A percentile compares a stretch with the other conserved stretches of the same genome.
Evolutionary conservation across 169 alveolate genomes (phyloP).

Genomic region (Miamiensis avidus): DNA sequence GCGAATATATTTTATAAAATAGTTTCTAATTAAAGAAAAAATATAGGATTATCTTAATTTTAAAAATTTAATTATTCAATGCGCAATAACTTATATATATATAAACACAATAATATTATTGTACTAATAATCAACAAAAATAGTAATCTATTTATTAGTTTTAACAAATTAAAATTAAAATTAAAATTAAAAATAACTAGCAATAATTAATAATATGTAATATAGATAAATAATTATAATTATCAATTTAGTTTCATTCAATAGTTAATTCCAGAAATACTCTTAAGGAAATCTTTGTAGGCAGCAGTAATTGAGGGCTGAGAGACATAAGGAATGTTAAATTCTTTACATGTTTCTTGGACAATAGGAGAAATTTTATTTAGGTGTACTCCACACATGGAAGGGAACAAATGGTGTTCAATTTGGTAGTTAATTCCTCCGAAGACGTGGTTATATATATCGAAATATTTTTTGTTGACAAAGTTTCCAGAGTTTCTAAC

Average conservation of each 20-base stretch:
- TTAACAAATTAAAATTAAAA: too few relatives aligned
- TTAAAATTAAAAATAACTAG: neutral
- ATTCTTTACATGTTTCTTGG: neutral
- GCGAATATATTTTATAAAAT: too few relatives aligned
- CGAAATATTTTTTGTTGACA: neutral
- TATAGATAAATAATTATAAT: too few relatives aligned
- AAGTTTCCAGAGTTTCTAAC: neutral
- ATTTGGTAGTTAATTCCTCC: neutral
- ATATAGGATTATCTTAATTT: too few relatives aligned
- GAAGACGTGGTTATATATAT: neutral
- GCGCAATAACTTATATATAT: neutral
- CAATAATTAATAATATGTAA: too few relatives aligned
- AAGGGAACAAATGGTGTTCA: neutral
- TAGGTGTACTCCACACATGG: neutral
- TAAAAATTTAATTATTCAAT: too few relatives aligned
- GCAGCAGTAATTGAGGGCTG: neutral
- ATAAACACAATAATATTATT: too few relatives aligned
- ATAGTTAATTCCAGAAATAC: neutral
- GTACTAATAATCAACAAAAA: too few relatives aligned
- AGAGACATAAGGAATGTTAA: neutral
- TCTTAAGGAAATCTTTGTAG: neutral
- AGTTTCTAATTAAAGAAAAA: too few relatives aligned
- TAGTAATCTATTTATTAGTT: neutral
- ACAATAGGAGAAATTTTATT: neutral
- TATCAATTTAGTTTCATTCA: neutral